These are phyloP conservation scores for Rhizophagus prolifer DNA, from an alignment of 192 early-diverging fungal species.

Conservation along the genomic window DNA sequence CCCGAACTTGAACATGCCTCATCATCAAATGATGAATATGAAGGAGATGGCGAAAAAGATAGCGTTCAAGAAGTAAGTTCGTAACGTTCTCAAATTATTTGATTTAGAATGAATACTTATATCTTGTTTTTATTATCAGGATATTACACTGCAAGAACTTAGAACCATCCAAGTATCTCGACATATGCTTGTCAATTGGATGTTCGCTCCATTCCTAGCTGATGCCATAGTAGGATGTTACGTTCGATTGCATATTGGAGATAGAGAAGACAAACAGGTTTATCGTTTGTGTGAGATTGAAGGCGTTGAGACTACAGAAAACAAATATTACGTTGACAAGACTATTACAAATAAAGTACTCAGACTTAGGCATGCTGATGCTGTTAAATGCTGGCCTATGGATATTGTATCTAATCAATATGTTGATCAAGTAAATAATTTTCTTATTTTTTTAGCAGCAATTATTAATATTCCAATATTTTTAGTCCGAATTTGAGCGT, in stretches of 20 bases:
- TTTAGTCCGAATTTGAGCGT: slow-evolving; percentile 58
- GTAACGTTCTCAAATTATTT: not conserved
- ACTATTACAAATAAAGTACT: slow-evolving; percentile 66
- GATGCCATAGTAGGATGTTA: slow-evolving; percentile 64
- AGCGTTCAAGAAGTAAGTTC: not conserved
- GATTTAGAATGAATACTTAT: not conserved
- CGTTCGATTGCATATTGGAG: slow-evolving; percentile 65
- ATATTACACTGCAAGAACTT: slow-evolving; percentile 60
- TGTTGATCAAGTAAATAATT: slow-evolving; percentile 51
- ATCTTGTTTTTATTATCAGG: slow-evolving; percentile 21
- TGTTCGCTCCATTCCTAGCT: slow-evolving; percentile 69
- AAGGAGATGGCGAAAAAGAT: not conserved
- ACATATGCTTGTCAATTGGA: slow-evolving; percentile 69
- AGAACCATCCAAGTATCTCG: slow-evolving; percentile 62
- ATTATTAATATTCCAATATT: not conserved
- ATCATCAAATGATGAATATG: slow-evolving; percentile 3
- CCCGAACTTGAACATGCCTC: not conserved
- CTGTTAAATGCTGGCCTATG: slow-evolving; percentile 70
- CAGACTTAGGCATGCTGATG: slow-evolving; percentile 65
- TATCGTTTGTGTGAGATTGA: slow-evolving; percentile 60
- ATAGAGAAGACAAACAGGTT: slow-evolving; percentile 55
- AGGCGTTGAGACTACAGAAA: slow-evolving; percentile 38
- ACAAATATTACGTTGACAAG: slow-evolving; percentile 63
- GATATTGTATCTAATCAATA: slow-evolving; percentile 73
- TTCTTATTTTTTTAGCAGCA: not conserved